Base-by-base conservation (phyloP, 129 eudicot genomes). In the Logfia minima region DNA sequence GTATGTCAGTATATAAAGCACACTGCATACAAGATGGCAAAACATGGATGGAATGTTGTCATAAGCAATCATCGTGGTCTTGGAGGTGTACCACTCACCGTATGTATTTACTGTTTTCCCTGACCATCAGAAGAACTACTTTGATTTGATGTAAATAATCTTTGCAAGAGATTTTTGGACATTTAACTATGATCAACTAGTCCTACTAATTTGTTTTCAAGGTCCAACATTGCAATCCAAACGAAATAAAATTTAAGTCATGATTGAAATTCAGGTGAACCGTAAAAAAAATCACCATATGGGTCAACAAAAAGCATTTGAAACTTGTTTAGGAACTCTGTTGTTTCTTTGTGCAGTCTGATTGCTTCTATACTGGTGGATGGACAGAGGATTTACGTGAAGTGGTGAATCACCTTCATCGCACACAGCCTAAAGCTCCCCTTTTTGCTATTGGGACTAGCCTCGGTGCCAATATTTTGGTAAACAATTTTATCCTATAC, bases 381-480 rank as follows among this genome's bases (percentile, higher is more conserved):
- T 90, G 94, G 94, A 86, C 96, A 22, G 90, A 85, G 75, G 98
- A 92, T 82, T 67, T 90, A 68, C 86, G 93, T 24, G 81, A 72
- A 68, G 88, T 92, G 29, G 80, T 86, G 68, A 84, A 84, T n/a
- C 84, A 90, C 75, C 79, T 92, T 83, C 92, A 88, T 53, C 18
- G 41, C 68, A 89, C 76, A 45, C 78, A 77, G 64, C 90, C 89
- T 3, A 78, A 82, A 75, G 86, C 88, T 80, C 94, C 94, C 56
- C 73, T 92, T 37, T 92, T 75, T 83, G 84, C 74, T 74, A 80
- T 90, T 64, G 98, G 98, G 34, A 92, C 96, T 59, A 92, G 94
- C 84, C 87, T 92, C 68, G 98, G 98, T 63, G 98, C 98, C 83
- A 92, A 92, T 79, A 75, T 92, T 43, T 74, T 92, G 96, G 98